Evolutionary conservation across 306 rosid species (phyloP).

Genomic region (Canavalia ensiformis): DNA sequence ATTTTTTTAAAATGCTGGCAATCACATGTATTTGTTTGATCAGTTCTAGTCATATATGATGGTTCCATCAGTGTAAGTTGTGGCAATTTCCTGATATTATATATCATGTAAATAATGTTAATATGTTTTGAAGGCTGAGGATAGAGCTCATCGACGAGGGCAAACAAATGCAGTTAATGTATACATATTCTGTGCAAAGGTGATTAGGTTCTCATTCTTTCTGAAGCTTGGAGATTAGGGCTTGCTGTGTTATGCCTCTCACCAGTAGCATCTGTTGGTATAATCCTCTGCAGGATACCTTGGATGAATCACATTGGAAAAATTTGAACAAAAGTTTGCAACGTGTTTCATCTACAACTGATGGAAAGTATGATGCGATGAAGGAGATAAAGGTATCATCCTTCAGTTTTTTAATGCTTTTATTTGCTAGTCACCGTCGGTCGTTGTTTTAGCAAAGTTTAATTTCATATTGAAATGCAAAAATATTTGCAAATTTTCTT

Average conservation of each 20-base stretch:
- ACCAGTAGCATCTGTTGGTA: slow-evolving; percentile 42
- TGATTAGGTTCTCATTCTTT: slow-evolving; percentile 51
- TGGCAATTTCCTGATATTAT: slow-evolving; percentile 27
- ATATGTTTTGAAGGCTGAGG: slow-evolving; percentile 84
- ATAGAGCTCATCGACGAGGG: slow-evolving; percentile 97
- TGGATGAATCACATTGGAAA: slow-evolving; percentile 84
- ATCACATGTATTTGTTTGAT: slow-evolving; percentile 21
- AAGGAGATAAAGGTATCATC: slow-evolving; percentile 70
- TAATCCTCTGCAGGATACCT: slow-evolving; percentile 71
- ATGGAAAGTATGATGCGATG: slow-evolving; percentile 86
- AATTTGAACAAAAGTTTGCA: slow-evolving; percentile 80
- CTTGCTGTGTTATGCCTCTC: slow-evolving; percentile 33
- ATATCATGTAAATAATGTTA: slow-evolving; percentile 45
- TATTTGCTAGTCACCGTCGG: neutral
- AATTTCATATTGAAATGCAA: slow-evolving; percentile 4
- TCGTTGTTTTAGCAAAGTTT: neutral
- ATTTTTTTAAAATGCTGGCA: slow-evolving; percentile 1
- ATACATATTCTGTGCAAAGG: slow-evolving; percentile 91
- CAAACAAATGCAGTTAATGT: slow-evolving; percentile 92
- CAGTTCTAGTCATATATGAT: slow-evolving; percentile 23
- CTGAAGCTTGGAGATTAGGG: slow-evolving; percentile 33
- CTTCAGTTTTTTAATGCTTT: slow-evolving; percentile 15
- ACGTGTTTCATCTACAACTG: slow-evolving; percentile 79
- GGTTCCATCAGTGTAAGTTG: slow-evolving; percentile 32
- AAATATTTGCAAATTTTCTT: slow-evolving; percentile 20